phyloP scores from a whole-genome alignment of 768 basidiomycete genomes.

The Cyclocybe aegerita region DNA sequence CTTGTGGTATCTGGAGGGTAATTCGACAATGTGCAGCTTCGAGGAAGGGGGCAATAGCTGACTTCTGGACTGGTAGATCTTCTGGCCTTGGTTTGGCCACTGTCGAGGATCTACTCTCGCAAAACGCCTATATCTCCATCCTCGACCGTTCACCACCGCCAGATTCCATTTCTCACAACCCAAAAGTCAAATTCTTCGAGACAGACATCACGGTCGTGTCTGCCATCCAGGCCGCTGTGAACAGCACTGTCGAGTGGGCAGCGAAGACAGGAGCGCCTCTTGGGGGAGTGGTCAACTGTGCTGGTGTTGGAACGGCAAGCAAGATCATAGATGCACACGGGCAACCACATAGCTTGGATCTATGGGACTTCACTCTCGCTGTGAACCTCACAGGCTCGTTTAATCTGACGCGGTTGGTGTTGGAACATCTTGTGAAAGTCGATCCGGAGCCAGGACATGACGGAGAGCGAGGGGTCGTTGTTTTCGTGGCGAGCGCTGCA shows the following conservation, averaged over 20 bases:
- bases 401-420: slow-evolving; percentile 54
- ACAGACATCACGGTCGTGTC: slow-evolving; percentile 38
- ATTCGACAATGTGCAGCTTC: slow-evolving; percentile 8
- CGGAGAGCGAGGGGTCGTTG: slow-evolving; percentile 58
- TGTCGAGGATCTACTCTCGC: slow-evolving; percentile 40
- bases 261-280: slow-evolving; percentile 40
- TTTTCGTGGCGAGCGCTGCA: slow-evolving; percentile 55
- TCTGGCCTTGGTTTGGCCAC: slow-evolving; percentile 60
- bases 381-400: slow-evolving; percentile 62
- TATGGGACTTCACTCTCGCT: slow-evolving; percentile 51
- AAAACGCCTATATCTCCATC: slow-evolving; percentile 47
- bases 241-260: slow-evolving; percentile 38
- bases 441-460: slow-evolving; percentile 44
- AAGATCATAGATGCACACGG: slow-evolving; percentile 49
- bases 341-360: slow-evolving; percentile 45
- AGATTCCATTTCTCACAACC: slow-evolving; percentile 16
- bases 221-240: slow-evolving; percentile 38
- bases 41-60: not conserved
- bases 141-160: slow-evolving; percentile 48
- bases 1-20: slow-evolving; percentile 61
- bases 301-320: slow-evolving; percentile 45
- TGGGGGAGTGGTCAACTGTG: slow-evolving; percentile 62
- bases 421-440: slow-evolving; percentile 48
- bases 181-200: slow-evolving; percentile 36
- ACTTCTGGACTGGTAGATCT: slow-evolving; percentile 32